Evolutionary conservation across 1,284 basidiomycete species (phyloP).

Genomic region (Sanghuangporus weigelae): DNA sequence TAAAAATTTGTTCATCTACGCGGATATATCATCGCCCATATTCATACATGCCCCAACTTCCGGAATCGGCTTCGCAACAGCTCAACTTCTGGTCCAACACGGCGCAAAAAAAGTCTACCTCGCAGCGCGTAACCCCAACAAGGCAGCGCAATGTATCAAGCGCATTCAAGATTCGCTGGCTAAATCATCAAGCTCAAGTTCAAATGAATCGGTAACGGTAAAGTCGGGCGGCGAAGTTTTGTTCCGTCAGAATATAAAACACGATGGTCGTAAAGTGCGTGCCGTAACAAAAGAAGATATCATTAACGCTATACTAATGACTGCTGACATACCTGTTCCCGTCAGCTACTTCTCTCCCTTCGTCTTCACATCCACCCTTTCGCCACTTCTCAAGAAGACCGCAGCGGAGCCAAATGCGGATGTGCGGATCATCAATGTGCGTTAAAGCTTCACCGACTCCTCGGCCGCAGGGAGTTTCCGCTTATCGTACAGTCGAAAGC

Average conservation of each 20-base stretch:
- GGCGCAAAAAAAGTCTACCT: constrained; percentile 37
- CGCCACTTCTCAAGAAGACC: constrained; percentile 28
- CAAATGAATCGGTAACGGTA: constrained; percentile 14
- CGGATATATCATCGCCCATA: too few species aligned
- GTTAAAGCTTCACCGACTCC: neutral
- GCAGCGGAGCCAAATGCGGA: constrained; percentile 24
- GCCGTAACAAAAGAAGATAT: neutral
- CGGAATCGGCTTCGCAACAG: constrained; percentile 7
- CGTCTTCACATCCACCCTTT: constrained; percentile 27
- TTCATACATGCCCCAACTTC: neutral
- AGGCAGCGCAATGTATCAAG: constrained; percentile 31
- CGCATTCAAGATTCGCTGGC: constrained; percentile 25
- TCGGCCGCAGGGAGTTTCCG: too few species aligned
- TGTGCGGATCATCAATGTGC: constrained; percentile 30
- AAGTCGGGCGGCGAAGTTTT: constrained; percentile 3
- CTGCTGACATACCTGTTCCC: neutral
- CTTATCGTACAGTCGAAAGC: too few species aligned
- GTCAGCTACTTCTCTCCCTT: constrained; percentile 29
- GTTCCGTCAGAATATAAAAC: constrained; percentile 24
- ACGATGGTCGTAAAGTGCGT: constrained; percentile 27
- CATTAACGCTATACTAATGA: neutral
- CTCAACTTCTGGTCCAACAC: constrained; percentile 27
- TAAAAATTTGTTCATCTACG: too few species aligned
- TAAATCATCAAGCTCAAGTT: constrained; percentile 15
- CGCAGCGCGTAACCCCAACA: constrained; percentile 29